Conservation (phyloP, 768 basidiomycete genomes). For the Baorangia bicolor region DNA sequence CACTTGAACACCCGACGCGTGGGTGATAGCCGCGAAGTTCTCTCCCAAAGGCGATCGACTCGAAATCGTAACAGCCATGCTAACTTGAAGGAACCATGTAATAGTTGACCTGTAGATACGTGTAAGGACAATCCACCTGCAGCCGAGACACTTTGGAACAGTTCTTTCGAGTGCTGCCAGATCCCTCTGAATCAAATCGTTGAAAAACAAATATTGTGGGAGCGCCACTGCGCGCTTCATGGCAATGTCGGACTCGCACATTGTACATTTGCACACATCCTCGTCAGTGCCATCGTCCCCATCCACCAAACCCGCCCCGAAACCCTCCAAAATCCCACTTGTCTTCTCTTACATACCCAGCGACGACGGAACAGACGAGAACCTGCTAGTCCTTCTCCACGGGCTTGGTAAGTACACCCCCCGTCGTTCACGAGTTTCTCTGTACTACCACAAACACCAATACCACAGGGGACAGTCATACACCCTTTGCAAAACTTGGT, state of each 20-base stretch:
- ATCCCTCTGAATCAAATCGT: background rate
- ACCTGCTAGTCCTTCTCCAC: constrained; percentile 80
- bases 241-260: constrained; percentile 18
- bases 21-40: constrained; percentile 14
- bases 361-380: constrained; percentile 83
- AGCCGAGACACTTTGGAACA: background rate
- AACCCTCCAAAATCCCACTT: constrained; percentile 43
- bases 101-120: background rate
- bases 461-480: constrained; percentile 70
- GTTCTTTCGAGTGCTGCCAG: background rate
- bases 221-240: too few relatives aligned
- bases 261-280: constrained; percentile 21
- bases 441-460: background rate
- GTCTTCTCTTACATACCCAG: constrained; percentile 71
- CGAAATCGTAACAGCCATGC: constrained; percentile 12
- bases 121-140: background rate
- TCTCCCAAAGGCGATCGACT: constrained; percentile 8
- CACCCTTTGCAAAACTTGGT: constrained; percentile 75
- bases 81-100: too few relatives aligned
- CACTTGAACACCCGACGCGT: constrained; percentile 1
- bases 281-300: constrained; percentile 11
- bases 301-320: constrained; percentile 52
- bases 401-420: constrained; percentile 64
- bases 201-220: background rate
- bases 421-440: background rate